A percentile compares a stretch with the other conserved stretches of the same genome.
Evolutionary conservation across 805 yeast species (phyloP).

Genomic region (Alloascoidea hylecoeti): DNA sequence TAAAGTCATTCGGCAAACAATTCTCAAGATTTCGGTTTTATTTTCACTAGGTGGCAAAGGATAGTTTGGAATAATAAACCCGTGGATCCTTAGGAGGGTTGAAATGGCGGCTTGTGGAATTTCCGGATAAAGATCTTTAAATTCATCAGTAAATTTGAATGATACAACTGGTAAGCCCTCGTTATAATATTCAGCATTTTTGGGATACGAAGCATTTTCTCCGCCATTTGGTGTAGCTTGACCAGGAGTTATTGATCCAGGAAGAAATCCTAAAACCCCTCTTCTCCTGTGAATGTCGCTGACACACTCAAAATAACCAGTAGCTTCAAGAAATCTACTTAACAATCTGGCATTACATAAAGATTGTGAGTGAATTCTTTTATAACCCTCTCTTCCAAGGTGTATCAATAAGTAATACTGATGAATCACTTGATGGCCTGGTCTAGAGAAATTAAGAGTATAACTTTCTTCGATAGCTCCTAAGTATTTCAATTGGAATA

Average conservation of each 20-base stretch:
- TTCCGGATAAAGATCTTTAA: slow-evolving; percentile 51
- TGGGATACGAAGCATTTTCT: slow-evolving; percentile 3
- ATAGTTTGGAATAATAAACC: slow-evolving; percentile 85
- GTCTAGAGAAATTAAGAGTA: slow-evolving; percentile 79
- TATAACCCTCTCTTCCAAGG: slow-evolving; percentile 59
- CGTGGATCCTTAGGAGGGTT: slow-evolving; percentile 56
- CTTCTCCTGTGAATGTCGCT: slow-evolving; percentile 61
- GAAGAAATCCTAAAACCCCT: slow-evolving; percentile 18
- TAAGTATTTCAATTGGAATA: slow-evolving; percentile 67
- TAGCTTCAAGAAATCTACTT: slow-evolving; percentile 43
- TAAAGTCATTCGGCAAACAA: slow-evolving; percentile 66
- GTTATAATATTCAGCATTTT: slow-evolving; percentile 27
- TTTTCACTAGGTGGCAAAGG: slow-evolving; percentile 54
- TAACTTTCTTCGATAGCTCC: slow-evolving; percentile 86
- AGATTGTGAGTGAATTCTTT: slow-evolving; percentile 43
- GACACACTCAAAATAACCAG: slow-evolving; percentile 55
- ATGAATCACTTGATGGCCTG: slow-evolving; percentile 82
- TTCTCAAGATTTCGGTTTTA: slow-evolving; percentile 60
- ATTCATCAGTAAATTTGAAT: slow-evolving; percentile 52
- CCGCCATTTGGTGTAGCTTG: not conserved
- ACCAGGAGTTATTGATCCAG: slow-evolving; percentile 3
- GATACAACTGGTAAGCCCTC: slow-evolving; percentile 88
- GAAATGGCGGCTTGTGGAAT: slow-evolving; percentile 73
- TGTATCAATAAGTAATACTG: slow-evolving; percentile 74
- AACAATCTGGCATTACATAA: slow-evolving; percentile 60